Base-by-base conservation (phyloP, 1,139 yeast genomes). In the Kodamaea sp. region DNA sequence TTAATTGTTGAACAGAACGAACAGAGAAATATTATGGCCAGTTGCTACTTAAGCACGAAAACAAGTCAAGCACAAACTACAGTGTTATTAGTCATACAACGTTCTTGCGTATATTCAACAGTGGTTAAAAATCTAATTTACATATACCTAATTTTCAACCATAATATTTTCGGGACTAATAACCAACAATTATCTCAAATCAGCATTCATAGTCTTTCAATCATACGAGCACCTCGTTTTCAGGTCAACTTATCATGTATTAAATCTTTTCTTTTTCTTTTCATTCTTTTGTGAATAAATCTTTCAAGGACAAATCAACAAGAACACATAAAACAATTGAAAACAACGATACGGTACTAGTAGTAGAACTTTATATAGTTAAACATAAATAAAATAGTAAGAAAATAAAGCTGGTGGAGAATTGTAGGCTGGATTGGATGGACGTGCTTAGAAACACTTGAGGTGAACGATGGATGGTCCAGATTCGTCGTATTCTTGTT, bases 391-490 rank as follows among this genome's bases (percentile, higher is more conserved):
- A 36, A 25, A 25, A 29, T 21, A 32, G 32, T 29, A 31, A 35
- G 35, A 35, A 32, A 28, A 36, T 24, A 29, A 32, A 35, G 34
- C 14, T 31, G 31, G 32, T 34, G 28, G 29, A 35, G 34, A 35
- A 35, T 30, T 35, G 34, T 26, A 38, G 29, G 34, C 9, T 22
- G 26, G 32, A 34, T 28, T 24, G 25, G 23, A 43, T 28, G 38
- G 31, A 26, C 22, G 33, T 28, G 42, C 65, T 86, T 88, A 92
- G 92, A 92, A 92, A 85, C 98, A 92, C 80, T 94, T 94, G 83
- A 92, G 96, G 87, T 92, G 97, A 66, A 92, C 98, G 69, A 92
- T 92, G 48, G 97, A 89, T 63, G 98, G 98, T 66, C 98, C 98
- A 75, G 96, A 87, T 80, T 92, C 98, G 83, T 92, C 97, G 83